phyloP scores from a whole-genome alignment of 352 stramenopile species.

The Globisporangium emineosum region DNA sequence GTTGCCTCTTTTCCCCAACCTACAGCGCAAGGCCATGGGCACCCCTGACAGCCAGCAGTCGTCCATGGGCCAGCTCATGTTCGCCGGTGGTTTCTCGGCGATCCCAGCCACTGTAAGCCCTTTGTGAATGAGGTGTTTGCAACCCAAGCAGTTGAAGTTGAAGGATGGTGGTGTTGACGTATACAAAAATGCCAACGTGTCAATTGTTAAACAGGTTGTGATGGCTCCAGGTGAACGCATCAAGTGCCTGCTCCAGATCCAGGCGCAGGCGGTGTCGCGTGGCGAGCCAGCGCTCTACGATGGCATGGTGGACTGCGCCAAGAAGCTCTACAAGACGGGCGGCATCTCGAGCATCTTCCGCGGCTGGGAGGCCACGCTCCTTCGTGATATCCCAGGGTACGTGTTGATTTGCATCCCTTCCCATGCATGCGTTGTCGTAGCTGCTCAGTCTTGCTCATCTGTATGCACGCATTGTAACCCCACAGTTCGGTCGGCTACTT shows the following conservation, averaged over 20 bases:
- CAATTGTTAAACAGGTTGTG: constrained; percentile 38
- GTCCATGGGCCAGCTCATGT: constrained; percentile 86
- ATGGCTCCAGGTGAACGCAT: constrained; percentile 97
- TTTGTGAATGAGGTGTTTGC: neutral
- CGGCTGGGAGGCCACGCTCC: constrained; percentile 92
- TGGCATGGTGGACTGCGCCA: constrained; percentile 94
- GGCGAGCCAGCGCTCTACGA: constrained; percentile 87
- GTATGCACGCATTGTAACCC: neutral
- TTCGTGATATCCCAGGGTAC: constrained; percentile 93
- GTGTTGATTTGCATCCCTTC: constrained; percentile 14
- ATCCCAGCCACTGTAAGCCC: constrained; percentile 63
- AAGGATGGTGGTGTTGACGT: neutral
- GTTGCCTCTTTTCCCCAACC: neutral
- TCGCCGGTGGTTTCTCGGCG: constrained; percentile 88
- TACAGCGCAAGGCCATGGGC: constrained; percentile 57
- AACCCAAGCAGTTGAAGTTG: neutral
- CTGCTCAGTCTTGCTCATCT: neutral
- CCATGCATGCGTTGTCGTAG: neutral
- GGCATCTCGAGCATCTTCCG: constrained; percentile 93
- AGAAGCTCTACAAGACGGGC: constrained; percentile 90
- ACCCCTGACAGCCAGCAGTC: constrained; percentile 60
- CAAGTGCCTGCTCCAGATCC: constrained; percentile 95
- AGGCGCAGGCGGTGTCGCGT: constrained; percentile 81
- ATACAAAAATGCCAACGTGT: neutral
- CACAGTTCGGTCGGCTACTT: constrained; percentile 93